Evolutionary conservation across 805 yeast genomes (phyloP), one percentile per base, ranked within the genome.

Genomic region (Pichia heedii): DNA sequence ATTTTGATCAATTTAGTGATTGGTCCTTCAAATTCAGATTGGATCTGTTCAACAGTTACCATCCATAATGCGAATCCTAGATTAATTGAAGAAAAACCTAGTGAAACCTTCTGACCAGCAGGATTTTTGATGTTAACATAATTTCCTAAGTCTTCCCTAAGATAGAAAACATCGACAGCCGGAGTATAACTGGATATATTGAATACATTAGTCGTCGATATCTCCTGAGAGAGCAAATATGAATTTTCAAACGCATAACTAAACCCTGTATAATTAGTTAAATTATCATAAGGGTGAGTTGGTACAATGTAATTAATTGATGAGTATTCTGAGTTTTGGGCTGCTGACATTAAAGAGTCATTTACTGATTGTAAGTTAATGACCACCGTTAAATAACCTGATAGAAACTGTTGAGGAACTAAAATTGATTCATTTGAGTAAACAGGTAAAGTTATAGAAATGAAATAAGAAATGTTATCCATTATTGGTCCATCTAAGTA

Each of bases 401-500:
- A 72, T 7, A 84, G 66, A 20, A 73, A 69, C 5, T 82, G 78
- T 15, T 70, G 66, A n/a, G 70, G 63, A 20, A 81, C 62, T 36
- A 80, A 62, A 20, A 84, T 80, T 2, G 94, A 81, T n/a, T 80
- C 70, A 51, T 83, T 81, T 16, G 86, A 74, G 53, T 71, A 80
- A 3, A 88, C 73, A 0, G 96, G 93, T 5, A 86, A 52, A 0
- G 96, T 83, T 62, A 88, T 65, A 0, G 95, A 85, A 71, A 85
- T 66, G 50, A 77, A 72, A 53, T 73, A 81, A 2, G 68, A 46
- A 1, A 67, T 51, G 33, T 58, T 60, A 51, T 77, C 76, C 16
- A 63, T 41, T 1, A 75, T 66, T 0, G 96, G 96, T 4, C 94
- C 95, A 1, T 79, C 65, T 15, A 84, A 47, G 43, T 70, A 61